These are phyloP conservation scores for Ophiostoma pallidulum DNA, from an alignment of 2,329 filamentous ascomycete genomes.

Conservation along the genomic window DNA sequence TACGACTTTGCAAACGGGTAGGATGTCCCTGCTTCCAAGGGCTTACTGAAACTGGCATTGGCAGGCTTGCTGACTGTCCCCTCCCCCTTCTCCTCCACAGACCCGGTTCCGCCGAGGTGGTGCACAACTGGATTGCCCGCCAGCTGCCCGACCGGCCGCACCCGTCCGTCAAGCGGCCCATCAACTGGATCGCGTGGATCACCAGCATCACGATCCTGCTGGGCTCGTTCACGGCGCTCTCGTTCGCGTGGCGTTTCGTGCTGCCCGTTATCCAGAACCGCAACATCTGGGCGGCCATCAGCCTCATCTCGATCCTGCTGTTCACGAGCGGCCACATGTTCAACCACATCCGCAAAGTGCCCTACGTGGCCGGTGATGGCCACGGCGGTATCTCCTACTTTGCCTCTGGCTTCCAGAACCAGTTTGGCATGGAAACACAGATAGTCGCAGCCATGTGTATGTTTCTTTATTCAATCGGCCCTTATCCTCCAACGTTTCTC, in stretches of 20 bases:
- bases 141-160: slow-evolving; percentile 71
- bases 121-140: slow-evolving; percentile 69
- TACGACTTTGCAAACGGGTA: slow-evolving; percentile 82
- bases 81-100: slow-evolving; percentile 39
- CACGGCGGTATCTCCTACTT: slow-evolving; percentile 84
- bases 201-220: slow-evolving; percentile 59
- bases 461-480: too few relatives aligned
- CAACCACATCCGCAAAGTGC: slow-evolving; percentile 94
- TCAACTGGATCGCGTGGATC: slow-evolving; percentile 76
- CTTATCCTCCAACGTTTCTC: too few relatives aligned
- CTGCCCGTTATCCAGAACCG: slow-evolving; percentile 77
- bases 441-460: slow-evolving; percentile 89
- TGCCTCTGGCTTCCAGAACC: slow-evolving; percentile 83
- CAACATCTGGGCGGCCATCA: slow-evolving; percentile 87
- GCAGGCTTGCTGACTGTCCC: neutral
- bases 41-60: too few relatives aligned
- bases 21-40: slow-evolving; percentile 26
- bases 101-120: slow-evolving; percentile 62
- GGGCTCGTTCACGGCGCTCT: slow-evolving; percentile 57
- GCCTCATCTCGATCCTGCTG: slow-evolving; percentile 77
- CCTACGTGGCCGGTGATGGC: slow-evolving; percentile 80
- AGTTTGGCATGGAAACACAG: slow-evolving; percentile 91
- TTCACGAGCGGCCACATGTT: slow-evolving; percentile 99
- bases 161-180: slow-evolving; percentile 68
- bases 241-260: slow-evolving; percentile 67